These are phyloP conservation scores for Mycena alexandri DNA, from an alignment of 768 basidiomycete species.

Conservation along the genomic window DNA sequence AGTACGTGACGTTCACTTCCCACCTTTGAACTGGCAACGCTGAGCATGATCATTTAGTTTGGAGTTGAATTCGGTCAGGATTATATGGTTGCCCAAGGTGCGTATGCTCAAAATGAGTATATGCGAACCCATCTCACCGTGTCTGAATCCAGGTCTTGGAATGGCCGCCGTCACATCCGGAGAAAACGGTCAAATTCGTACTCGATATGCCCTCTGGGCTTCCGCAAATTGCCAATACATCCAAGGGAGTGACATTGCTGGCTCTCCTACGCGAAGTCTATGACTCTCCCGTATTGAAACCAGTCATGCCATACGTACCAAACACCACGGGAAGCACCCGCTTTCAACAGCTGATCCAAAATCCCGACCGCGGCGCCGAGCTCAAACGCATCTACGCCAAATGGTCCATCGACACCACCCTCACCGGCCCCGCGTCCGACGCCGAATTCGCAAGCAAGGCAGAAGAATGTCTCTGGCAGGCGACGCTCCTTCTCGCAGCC, in stretches of 20 bases:
- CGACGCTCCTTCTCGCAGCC: constrained; percentile 52
- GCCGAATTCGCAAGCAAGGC: constrained; percentile 45
- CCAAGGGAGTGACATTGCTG: constrained; percentile 56
- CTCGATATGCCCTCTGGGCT: constrained; percentile 22
- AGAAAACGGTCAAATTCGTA: background rate
- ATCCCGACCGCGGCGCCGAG: constrained; percentile 48
- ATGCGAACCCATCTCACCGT: too few relatives aligned
- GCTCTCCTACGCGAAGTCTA: constrained; percentile 65
- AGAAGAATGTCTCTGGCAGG: constrained; percentile 54
- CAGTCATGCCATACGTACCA: constrained; percentile 64
- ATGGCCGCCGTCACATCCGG: constrained; percentile 28
- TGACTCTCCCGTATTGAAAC: constrained; percentile 61
- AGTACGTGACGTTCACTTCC: constrained; percentile 3
- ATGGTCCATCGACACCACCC: constrained; percentile 47
- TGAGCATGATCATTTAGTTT: constrained; percentile 19
- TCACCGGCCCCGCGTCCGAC: constrained; percentile 32
- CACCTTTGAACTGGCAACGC: too few relatives aligned
- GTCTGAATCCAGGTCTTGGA: constrained; percentile 24
- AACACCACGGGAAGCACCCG: constrained; percentile 45
- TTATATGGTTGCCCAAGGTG: constrained; percentile 30
- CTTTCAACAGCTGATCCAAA: constrained; percentile 41
- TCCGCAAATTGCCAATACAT: constrained; percentile 3
- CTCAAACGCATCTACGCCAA: constrained; percentile 51
- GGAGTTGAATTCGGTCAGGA: constrained; percentile 34
- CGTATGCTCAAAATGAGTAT: background rate